Evolutionary conservation across 495 filamentous ascomycete genomes (phyloP), one percentile per base, ranked within the genome.

Genomic region (Neurospora sp.): DNA sequence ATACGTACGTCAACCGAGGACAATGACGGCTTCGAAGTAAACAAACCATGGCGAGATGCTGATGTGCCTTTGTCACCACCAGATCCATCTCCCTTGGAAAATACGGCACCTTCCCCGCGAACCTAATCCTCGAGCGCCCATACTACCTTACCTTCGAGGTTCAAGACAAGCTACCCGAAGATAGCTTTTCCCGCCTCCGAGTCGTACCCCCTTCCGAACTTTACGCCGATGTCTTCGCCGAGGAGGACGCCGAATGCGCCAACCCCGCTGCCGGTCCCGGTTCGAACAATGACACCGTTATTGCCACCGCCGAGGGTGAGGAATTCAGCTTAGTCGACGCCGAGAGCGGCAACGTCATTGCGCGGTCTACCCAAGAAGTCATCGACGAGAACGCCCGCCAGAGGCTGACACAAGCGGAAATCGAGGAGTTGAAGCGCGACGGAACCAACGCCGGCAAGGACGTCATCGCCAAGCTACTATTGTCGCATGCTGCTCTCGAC

Each of bases 141-240:
- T 97, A 93, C 82, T 88, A 97, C 83, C 84, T 96, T 69, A 97
- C 94, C 8, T 99, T 91, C 79, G 96, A 99, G 79, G 84, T 99
- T 11, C 86, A 91, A 69, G 93, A 97, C 76, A 87, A 87, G 73
- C 79, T 81, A 0, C 84, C 89, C 31, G 87, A 86, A 69, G 85
- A 89, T 73, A 79, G 76, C 69, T 86, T 86, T 46, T 84, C 87
- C 18, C 85, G 88, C 18, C 84, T 99, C 54, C 92, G 94, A 7
- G 83, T 97, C 14, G 93, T 98, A 5, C 89, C 94, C 5, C 85
- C 93, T 8, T 84, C 88, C 27, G 96, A 99, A 78, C 83, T 98
- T 39, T 92, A 97, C 79, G 89, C 91, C 14, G 93, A 97, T 79
- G 89, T 92, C 37, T 85, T 92, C 39, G 87, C 88, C 48, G 89